Evolutionary conservation across 768 basidiomycete genomes (phyloP).

Genomic region (Gloeopeniophorella convolvens): DNA sequence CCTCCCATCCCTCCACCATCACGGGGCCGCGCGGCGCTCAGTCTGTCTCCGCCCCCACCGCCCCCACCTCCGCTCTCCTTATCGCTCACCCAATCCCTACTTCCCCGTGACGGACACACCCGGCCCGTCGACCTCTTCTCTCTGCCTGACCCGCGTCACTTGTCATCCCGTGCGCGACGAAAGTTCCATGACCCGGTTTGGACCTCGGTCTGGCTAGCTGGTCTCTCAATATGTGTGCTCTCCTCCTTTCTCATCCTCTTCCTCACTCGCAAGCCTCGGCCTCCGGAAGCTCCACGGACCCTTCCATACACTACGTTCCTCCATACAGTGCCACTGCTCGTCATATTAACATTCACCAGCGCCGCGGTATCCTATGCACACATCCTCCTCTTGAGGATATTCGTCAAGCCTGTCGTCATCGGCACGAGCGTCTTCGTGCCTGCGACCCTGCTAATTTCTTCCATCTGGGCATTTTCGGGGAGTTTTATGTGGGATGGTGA

Average conservation of each 20-base stretch:
- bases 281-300: slow-evolving; percentile 26
- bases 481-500: slow-evolving; percentile 60
- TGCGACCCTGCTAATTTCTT: slow-evolving; percentile 62
- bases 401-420: slow-evolving; percentile 79
- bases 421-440: slow-evolving; percentile 73
- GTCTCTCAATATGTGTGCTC: slow-evolving; percentile 53
- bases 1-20: slow-evolving; percentile 42
- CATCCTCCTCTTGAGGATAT: slow-evolving; percentile 69
- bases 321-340: slow-evolving; percentile 72
- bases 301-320: slow-evolving; percentile 66
- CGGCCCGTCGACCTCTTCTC: slow-evolving; percentile 67
- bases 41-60: slow-evolving; percentile 41
- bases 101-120: slow-evolving; percentile 63
- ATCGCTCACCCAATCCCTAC: slow-evolving; percentile 71
- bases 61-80: slow-evolving; percentile 45
- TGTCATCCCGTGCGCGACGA: slow-evolving; percentile 47
- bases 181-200: slow-evolving; percentile 71
- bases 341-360: slow-evolving; percentile 63
- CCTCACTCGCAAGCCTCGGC: slow-evolving; percentile 43
- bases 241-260: slow-evolving; percentile 63
- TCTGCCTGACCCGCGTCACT: slow-evolving; percentile 68
- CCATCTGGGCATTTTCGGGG: slow-evolving; percentile 76
- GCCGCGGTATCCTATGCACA: slow-evolving; percentile 68
- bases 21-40: slow-evolving; percentile 29
- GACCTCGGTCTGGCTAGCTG: slow-evolving; percentile 60